These are phyloP conservation scores for Cladochytrium replicatum DNA, from an alignment of 192 early-diverging fungal genomes.

Conservation along the genomic window DNA sequence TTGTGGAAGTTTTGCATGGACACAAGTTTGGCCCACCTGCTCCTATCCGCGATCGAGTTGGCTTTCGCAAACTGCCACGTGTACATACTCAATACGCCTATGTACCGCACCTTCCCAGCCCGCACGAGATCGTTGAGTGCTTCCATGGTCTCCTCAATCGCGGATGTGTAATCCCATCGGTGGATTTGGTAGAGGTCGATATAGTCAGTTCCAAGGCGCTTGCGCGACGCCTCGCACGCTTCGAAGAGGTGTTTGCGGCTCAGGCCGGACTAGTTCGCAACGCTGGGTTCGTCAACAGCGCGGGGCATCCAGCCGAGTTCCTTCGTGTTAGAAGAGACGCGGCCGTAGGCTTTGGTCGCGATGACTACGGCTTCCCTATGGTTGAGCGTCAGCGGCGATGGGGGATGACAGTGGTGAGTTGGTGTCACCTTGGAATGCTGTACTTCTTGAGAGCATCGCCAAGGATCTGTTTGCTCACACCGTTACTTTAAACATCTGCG, in stretches of 20 bases:
- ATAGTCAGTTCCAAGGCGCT: conserved; percentile 40
- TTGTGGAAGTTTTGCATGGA: conserved; percentile 37
- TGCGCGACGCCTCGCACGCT: conserved; percentile 38
- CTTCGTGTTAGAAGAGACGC: background rate
- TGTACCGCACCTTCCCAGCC: conserved; percentile 51
- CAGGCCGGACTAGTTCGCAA: conserved; percentile 15
- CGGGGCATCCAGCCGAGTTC: conserved; percentile 1
- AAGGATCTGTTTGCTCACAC: conserved; percentile 41
- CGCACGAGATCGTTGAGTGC: conserved; percentile 57
- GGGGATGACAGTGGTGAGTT: no score
- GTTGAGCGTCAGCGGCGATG: no score
- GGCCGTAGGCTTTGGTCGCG: conserved; percentile 35
- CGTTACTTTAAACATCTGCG: conserved; percentile 49
- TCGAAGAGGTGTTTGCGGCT: conserved; percentile 34
- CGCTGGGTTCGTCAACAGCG: no score
- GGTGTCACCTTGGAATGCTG: conserved; percentile 41
- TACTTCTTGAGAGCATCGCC: conserved; percentile 41
- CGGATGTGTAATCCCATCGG: conserved; percentile 36
- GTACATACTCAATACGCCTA: conserved; percentile 42
- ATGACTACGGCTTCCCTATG: conserved; percentile 45
- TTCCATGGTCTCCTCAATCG: conserved; percentile 62
- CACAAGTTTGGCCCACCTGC: conserved; percentile 27
- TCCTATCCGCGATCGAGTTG: conserved; percentile 26
- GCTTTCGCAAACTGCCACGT: conserved; percentile 36
- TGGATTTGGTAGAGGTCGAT: conserved; percentile 47